These are phyloP conservation scores for Chrysanthemum makinoi DNA, from an alignment of 129 eudicot species.

Conservation along the genomic window DNA sequence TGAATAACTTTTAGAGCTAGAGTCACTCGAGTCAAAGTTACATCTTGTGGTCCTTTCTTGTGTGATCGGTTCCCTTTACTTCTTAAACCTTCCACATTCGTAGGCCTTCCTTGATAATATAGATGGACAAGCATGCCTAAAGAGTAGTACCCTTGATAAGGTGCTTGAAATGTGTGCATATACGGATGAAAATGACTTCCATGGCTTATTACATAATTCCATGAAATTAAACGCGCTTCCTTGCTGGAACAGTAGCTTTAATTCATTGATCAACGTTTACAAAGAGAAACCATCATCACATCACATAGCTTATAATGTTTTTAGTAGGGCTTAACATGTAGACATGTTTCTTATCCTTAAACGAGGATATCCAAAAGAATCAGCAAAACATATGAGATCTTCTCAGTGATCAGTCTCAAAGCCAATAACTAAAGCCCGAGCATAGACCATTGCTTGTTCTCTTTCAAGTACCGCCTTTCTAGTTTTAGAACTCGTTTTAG, in stretches of 20 bases:
- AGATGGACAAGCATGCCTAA: no score
- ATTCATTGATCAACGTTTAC: neutral
- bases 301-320: neutral
- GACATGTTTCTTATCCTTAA: neutral
- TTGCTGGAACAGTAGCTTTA: constrained; percentile 32
- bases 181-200: constrained; percentile 49
- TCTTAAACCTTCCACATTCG: no score
- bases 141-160: constrained; percentile 57
- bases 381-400: no score
- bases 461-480: no score
- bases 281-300: no score
- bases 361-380: no score
- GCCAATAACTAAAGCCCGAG: no score
- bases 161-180: constrained; percentile 50
- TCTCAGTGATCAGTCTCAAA: no score
- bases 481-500: no score
- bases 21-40: constrained; percentile 34
- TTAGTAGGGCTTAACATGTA: constrained; percentile 7
- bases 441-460: no score
- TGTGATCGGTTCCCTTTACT: neutral
- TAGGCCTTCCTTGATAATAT: no score
- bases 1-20: constrained; percentile 51
- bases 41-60: constrained; percentile 35
- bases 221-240: constrained; percentile 70
- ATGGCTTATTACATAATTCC: constrained; percentile 53